Base-by-base conservation (phyloP, 768 basidiomycete genomes). In the Vishniacozyma victoriae region DNA sequence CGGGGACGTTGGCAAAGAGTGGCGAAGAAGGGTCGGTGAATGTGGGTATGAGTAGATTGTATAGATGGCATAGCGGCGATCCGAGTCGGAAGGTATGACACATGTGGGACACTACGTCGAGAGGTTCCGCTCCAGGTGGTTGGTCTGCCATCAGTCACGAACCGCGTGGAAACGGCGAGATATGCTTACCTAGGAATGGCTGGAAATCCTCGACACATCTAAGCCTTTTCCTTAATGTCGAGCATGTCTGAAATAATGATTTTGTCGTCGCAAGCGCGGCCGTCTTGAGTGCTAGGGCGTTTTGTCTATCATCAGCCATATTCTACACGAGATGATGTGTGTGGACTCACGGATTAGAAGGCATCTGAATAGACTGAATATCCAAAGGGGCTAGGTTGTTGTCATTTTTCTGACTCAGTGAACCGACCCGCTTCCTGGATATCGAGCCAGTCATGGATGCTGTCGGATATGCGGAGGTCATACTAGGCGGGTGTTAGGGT, bases 21-120 rank as follows among this genome's bases (percentile, higher is more conserved):
- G 53, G 27, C 12, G 59, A 58, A 9, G 51, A 29, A 14, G 51
- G 57, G 27, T 59, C 48, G 36, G 50, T 48, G 50, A 73, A 64
- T 25, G 71, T 60, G 31, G 72, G 71, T 36, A 68, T 62, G 47
- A 96, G 82, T 71, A 86, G 82, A 75, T 99, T 93, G 78, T 88
- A 93, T 61, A 99, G 82, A 76, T 86, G 95, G 75, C 90, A 93
- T 59, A 97, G 85, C 37, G 91, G 84, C 40, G 88, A 83, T 50
- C 95, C 95, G 27, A 90, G 80, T 35, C 90, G 83, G 74, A 99
- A 87, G 69, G 87, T 83, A 67, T 89, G 87, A 84, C 92, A 93
- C 41, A 96, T 82, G 71, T 90, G 87, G 39, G 85, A 84, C 62
- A 99, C 93, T 29, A 90, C 88, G 75, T 96, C 91, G 19, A 67